phyloP scores from a whole-genome alignment of 768 basidiomycete genomes.

The Boletus rubroflammeus region DNA sequence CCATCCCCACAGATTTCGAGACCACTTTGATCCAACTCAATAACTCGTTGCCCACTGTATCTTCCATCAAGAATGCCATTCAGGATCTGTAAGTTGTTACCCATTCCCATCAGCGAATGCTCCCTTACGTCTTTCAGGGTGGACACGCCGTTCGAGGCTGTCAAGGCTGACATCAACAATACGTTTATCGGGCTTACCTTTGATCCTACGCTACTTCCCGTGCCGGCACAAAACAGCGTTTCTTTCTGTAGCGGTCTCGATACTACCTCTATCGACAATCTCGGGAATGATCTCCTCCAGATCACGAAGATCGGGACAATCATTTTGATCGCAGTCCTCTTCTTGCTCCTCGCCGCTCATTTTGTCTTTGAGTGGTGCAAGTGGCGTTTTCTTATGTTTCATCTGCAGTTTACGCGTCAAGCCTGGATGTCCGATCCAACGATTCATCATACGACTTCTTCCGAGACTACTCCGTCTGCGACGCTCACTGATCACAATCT shows the following conservation, averaged over 20 bases:
- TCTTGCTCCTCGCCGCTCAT: constrained; percentile 70
- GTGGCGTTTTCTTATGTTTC: constrained; percentile 67
- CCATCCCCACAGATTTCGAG: constrained; percentile 75
- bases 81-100: constrained; percentile 56
- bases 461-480: constrained; percentile 44
- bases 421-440: constrained; percentile 78
- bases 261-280: constrained; percentile 80
- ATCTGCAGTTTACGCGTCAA: constrained; percentile 67
- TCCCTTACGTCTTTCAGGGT: constrained; percentile 43
- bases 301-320: constrained; percentile 76
- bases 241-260: constrained; percentile 79
- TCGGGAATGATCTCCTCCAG: constrained; percentile 75
- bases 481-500: constrained; percentile 73
- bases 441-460: constrained; percentile 37
- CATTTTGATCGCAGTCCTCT: constrained; percentile 66
- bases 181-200: constrained; percentile 75
- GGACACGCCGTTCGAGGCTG: constrained; percentile 79
- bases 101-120: background rate
- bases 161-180: constrained; percentile 87
- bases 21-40: constrained; percentile 75
- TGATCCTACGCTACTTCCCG: constrained; percentile 67
- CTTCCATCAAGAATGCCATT: constrained; percentile 66
- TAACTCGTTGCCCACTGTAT: constrained; percentile 71
- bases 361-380: constrained; percentile 85
- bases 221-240: constrained; percentile 66